phyloP scores from a whole-genome alignment of 139 green algal species.

The Auxenochlorella pyrenoidosa region DNA sequence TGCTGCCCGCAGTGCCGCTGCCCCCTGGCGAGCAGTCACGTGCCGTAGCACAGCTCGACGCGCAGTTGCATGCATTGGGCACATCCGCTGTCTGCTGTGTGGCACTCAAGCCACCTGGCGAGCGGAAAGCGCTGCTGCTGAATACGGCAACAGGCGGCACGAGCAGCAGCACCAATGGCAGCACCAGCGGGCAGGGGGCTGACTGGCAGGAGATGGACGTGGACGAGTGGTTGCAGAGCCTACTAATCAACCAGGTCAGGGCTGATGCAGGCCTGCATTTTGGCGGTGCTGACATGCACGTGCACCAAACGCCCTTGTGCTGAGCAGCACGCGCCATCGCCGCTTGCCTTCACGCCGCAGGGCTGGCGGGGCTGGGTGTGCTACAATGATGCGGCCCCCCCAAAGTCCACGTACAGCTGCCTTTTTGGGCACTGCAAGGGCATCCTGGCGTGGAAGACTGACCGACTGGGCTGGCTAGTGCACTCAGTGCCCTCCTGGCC shows the following conservation, averaged over 20 bases:
- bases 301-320: neutral
- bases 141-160: no score
- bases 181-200: neutral
- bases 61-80: neutral
- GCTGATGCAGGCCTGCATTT: neutral
- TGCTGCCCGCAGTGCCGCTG: no score
- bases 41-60: neutral
- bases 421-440: constrained; percentile 20
- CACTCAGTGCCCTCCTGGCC: constrained; percentile 18
- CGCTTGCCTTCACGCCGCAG: neutral
- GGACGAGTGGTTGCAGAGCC: neutral
- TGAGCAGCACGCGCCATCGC: neutral
- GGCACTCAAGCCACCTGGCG: neutral
- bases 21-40: no score
- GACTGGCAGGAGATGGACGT: neutral
- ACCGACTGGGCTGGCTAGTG: constrained; percentile 12
- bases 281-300: neutral
- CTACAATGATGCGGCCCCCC: constrained; percentile 16
- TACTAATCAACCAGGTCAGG: neutral
- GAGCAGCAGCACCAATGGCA: neutral
- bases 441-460: neutral
- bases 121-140: neutral
- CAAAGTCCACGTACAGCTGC: neutral
- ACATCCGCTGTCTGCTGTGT: neutral
- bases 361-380: neutral